phyloP scores from a whole-genome alignment of 352 stramenopile species.

The Aphanomyces invadans region DNA sequence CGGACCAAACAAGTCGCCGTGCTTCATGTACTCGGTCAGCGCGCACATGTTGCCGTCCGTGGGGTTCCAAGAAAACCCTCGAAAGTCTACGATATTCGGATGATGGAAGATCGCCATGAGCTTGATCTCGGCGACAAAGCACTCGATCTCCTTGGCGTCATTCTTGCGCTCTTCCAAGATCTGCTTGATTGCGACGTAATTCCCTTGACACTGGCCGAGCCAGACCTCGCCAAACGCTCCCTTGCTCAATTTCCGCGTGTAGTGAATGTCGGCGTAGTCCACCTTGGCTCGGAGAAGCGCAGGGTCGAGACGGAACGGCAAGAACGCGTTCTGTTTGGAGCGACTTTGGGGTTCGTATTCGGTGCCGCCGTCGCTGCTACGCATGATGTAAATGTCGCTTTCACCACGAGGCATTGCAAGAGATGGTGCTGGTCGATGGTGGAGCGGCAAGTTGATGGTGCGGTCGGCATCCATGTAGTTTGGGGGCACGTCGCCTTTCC shows the following conservation, averaged over 20 bases:
- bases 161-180: slow-evolving; percentile 50
- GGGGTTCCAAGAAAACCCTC: slow-evolving; percentile 3
- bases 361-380: not conserved
- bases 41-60: slow-evolving; percentile 27
- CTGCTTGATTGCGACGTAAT: slow-evolving; percentile 69
- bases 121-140: slow-evolving; percentile 65
- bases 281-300: slow-evolving; percentile 8
- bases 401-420: not conserved
- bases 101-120: slow-evolving; percentile 66
- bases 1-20: slow-evolving; percentile 93
- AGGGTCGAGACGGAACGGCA: slow-evolving; percentile 10
- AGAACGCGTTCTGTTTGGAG: not conserved
- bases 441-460: not conserved
- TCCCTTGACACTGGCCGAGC: slow-evolving; percentile 71
- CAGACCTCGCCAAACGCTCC: slow-evolving; percentile 78
- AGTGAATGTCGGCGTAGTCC: slow-evolving; percentile 62
- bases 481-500: not conserved
- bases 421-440: not conserved
- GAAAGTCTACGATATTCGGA: slow-evolving; percentile 40
- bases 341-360: not conserved
- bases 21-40: slow-evolving; percentile 77
- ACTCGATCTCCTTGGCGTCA: slow-evolving; percentile 42
- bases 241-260: slow-evolving; percentile 75
- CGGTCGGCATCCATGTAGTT: not conserved
- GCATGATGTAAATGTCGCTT: slow-evolving; percentile 16